Conservation (phyloP, 164 flowering plant genomes). For the Buxus sempervirens region DNA sequence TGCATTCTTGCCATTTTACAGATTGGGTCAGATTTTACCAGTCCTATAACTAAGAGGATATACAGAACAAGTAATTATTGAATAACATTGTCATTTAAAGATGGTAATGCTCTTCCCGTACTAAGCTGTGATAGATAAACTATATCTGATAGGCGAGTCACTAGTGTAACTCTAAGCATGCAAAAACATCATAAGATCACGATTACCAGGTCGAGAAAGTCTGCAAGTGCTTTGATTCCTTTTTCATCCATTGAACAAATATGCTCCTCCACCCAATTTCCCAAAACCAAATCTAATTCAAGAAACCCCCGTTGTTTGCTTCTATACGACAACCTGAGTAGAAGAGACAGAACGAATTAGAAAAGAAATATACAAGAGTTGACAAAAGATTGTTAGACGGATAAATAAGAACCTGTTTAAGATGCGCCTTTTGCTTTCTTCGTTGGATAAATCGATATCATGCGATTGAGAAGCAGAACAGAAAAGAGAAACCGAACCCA, state of each 20-base stretch:
- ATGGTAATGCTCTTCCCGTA: too few species aligned
- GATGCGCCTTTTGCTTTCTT: conserved; percentile 66
- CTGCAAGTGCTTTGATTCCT: conserved; percentile 60
- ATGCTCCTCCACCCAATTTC: conserved; percentile 84
- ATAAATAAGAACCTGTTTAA: conserved; percentile 51
- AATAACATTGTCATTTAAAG: too few species aligned
- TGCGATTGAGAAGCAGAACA: conserved; percentile 18
- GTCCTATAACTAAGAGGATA: too few species aligned
- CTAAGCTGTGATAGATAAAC: too few species aligned
- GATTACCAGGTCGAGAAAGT: conserved; percentile 83
- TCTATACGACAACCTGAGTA: conserved; percentile 65
- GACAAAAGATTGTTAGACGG: neutral
- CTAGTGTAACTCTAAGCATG: too few species aligned
- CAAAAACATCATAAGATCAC: neutral
- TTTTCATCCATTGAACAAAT: conserved; percentile 61
- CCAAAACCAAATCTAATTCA: conserved; percentile 86
- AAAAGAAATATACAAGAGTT: neutral
- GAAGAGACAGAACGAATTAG: neutral
- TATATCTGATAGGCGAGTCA: too few species aligned
- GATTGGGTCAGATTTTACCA: too few species aligned
- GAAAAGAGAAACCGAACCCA: conserved; percentile 23
- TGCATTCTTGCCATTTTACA: too few species aligned
- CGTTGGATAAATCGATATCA: conserved; percentile 60
- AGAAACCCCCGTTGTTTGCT: conserved; percentile 84
- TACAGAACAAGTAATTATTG: too few species aligned